phyloP scores from a whole-genome alignment of 2,329 filamentous ascomycete genomes.

The Trichothecium roseum region DNA sequence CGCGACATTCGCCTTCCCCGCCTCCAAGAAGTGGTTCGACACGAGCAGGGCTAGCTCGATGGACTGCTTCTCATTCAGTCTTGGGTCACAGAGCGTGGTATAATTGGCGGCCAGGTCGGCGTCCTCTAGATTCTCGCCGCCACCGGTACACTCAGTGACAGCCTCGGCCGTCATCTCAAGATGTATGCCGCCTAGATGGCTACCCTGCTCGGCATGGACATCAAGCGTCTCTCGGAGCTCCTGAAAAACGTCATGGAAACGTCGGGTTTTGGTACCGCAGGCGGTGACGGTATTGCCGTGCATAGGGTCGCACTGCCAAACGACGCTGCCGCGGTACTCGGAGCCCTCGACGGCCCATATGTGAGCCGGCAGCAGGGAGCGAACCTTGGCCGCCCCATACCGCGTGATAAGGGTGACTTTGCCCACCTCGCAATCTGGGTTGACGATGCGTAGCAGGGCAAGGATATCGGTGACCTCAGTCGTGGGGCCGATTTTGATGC shows the following conservation, averaged over 20 bases:
- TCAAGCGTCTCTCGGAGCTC: conserved; percentile 76
- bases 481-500: conserved; percentile 88
- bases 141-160: conserved; percentile 91
- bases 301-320: conserved; percentile 99
- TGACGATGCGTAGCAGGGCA: conserved; percentile 70
- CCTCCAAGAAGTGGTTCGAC: conserved; percentile 60
- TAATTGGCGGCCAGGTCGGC: conserved; percentile 86
- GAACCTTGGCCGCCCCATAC: conserved; percentile 74
- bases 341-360: conserved; percentile 81
- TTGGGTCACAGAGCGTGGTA: conserved; percentile 89
- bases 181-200: conserved; percentile 87
- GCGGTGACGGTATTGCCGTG: conserved; percentile 74
- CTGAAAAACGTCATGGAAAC: conserved; percentile 80
- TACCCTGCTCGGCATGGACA: conserved; percentile 75
- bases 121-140: conserved; percentile 76
- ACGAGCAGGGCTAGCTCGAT: conserved; percentile 90
- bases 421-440: conserved; percentile 71
- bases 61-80: conserved; percentile 95
- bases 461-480: conserved; percentile 71
- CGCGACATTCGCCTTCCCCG: conserved; percentile 11
- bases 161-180: conserved; percentile 91
- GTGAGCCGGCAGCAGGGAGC: conserved; percentile 66
- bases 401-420: conserved; percentile 96
- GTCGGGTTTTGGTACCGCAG: conserved; percentile 79
- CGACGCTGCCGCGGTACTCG: conserved; percentile 55